Evolutionary conservation across 1,139 yeast species (phyloP).

Genomic region (Saccharomyces hybrid): DNA sequence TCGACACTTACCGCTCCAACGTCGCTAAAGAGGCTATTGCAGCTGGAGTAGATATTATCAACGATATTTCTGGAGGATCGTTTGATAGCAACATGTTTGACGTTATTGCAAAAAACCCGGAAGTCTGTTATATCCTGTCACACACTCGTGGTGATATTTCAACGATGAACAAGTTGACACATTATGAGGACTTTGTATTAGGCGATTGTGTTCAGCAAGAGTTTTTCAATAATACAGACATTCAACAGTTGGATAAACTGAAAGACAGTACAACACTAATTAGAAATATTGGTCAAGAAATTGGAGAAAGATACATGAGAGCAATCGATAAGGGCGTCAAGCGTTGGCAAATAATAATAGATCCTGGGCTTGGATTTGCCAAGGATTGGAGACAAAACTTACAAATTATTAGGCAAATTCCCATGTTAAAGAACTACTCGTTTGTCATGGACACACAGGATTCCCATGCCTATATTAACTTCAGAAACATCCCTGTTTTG

Average conservation of each 20-base stretch:
- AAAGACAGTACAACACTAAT: conserved; percentile 15
- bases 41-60: conserved; percentile 85
- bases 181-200: conserved; percentile 39
- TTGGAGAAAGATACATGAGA: conserved; percentile 45
- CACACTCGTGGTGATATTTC: conserved; percentile 81
- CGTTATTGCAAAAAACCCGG: conserved; percentile 55
- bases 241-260: neutral
- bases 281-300: conserved; percentile 55
- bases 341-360: conserved; percentile 87
- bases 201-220: conserved; percentile 39
- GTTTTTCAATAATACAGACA: conserved; percentile 13
- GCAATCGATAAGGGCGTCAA: conserved; percentile 61
- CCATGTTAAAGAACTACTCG: conserved; percentile 48
- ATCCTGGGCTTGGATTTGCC: conserved; percentile 96
- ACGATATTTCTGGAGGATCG: conserved; percentile 80
- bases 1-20: conserved; percentile 73
- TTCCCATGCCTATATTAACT: conserved; percentile 11
- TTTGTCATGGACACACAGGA: conserved; percentile 16
- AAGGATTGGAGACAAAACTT: conserved; percentile 65
- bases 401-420: conserved; percentile 51
- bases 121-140: conserved; percentile 70
- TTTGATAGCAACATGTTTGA: conserved; percentile 53
- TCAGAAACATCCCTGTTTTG: conserved; percentile 47
- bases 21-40: conserved; percentile 66
- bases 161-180: conserved; percentile 58